phyloP scores from a whole-genome alignment of 2,329 filamentous ascomycete genomes.

The Hymenoscyphus albidus region DNA sequence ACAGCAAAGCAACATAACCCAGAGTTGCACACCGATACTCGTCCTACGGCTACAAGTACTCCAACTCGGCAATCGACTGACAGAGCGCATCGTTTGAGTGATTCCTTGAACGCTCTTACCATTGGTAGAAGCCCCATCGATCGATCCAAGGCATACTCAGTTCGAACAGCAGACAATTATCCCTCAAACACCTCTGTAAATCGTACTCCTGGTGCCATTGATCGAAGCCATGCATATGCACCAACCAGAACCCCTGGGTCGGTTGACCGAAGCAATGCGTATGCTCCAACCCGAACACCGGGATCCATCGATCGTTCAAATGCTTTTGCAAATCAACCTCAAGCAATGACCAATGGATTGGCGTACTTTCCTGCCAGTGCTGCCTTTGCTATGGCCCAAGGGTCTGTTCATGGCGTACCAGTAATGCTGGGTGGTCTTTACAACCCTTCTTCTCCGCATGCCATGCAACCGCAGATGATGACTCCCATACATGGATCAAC shows the following conservation, averaged over 20 bases:
- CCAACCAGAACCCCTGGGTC: not conserved
- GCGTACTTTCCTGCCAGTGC: slow-evolving; percentile 7
- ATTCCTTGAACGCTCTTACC: not conserved
- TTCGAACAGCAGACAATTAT: not conserved
- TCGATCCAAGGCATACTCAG: not conserved
- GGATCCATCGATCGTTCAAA: slow-evolving; percentile 6
- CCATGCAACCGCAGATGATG: slow-evolving; percentile 9
- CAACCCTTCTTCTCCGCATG: not conserved
- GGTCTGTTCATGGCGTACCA: slow-evolving; percentile 9
- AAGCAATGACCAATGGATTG: slow-evolving; percentile 1
- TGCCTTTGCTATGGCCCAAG: slow-evolving; percentile 4
- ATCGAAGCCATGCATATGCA: not conserved
- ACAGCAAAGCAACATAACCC: slow-evolving; percentile 3
- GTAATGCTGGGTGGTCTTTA: slow-evolving; percentile 8
- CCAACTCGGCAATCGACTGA: slow-evolving; percentile 8
- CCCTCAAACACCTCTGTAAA: not conserved
- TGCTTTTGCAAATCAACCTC: not conserved
- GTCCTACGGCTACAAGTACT: not conserved
- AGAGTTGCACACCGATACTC: not conserved
- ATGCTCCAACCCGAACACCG: slow-evolving; percentile 1
- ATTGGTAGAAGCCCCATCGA: not conserved
- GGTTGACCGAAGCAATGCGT: not conserved
- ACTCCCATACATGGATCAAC: slow-evolving; percentile 5
- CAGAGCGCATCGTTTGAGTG: not conserved
- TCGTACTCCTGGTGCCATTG: not conserved